Conservation (phyloP, 768 basidiomycete species). For the Termitomyces sp. region DNA sequence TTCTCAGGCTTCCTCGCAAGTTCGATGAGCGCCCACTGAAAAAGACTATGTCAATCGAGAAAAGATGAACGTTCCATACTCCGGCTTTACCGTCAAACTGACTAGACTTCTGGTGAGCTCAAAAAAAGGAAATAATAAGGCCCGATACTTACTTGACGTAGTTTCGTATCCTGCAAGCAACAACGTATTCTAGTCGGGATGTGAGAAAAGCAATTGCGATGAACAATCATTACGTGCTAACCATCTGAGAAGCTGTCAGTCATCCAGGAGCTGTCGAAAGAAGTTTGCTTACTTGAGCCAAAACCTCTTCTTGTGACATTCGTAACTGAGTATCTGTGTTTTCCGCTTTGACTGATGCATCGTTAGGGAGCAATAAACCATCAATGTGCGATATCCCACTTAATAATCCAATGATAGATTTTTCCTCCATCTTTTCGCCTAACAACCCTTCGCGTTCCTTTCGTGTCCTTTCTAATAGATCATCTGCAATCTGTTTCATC, state of each 20-base stretch:
- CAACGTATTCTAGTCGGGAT: conserved; percentile 29
- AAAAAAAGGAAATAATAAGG: not conserved
- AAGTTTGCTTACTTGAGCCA: conserved; percentile 30
- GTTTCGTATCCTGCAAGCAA: conserved; percentile 51
- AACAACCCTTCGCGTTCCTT: conserved; percentile 29
- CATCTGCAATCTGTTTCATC: conserved; percentile 38
- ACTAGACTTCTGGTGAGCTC: conserved; percentile 20
- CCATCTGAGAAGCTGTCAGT: conserved; percentile 15
- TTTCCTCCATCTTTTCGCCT: conserved; percentile 28
- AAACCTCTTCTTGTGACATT: conserved; percentile 41
- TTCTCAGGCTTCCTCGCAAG: conserved; percentile 42
- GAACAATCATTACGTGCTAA: not conserved
- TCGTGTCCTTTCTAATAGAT: conserved; percentile 35
- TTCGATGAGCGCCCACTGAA: conserved; percentile 59
- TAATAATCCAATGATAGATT: conserved; percentile 27
- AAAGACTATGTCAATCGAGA: not conserved
- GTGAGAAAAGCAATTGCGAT: not conserved
- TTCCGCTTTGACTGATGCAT: conserved; percentile 35
- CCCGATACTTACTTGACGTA: conserved; percentile 39
- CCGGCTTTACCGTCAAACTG: conserved; percentile 31
- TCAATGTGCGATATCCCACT: conserved; percentile 1
- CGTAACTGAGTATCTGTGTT: conserved; percentile 23
- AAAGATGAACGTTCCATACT: not conserved
- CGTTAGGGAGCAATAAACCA: not conserved
- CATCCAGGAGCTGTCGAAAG: not conserved